A percentile compares a stretch with the other conserved stretches of the same genome.
These are phyloP conservation scores for Globisporangium yorkense DNA, from an alignment of 352 stramenopile species.

Conservation along the genomic window DNA sequence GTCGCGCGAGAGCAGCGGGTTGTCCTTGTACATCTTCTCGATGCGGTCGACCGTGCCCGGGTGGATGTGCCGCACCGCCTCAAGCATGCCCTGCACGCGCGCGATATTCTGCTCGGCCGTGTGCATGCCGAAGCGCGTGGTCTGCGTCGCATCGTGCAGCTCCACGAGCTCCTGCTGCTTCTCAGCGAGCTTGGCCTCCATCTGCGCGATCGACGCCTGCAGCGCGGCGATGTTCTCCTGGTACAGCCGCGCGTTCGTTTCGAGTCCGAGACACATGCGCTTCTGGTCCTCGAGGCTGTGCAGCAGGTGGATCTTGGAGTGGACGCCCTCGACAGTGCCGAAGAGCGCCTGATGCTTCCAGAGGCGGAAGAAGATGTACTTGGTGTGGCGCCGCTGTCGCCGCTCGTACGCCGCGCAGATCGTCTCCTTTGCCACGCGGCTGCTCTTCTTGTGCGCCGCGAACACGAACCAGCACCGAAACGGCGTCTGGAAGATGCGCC, in stretches of 20 bases:
- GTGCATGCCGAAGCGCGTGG: conserved; percentile 63
- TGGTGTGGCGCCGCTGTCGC: conserved; percentile 46
- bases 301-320: conserved; percentile 59
- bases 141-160: conserved; percentile 54
- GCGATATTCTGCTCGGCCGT: conserved; percentile 68
- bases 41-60: conserved; percentile 61
- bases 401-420: conserved; percentile 70
- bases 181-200: conserved; percentile 48
- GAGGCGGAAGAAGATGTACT: conserved; percentile 77
- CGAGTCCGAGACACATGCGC: conserved; percentile 56
- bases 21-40: conserved; percentile 61
- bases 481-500: conserved; percentile 63
- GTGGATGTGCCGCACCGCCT: conserved; percentile 61
- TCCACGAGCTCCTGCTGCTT: conserved; percentile 65
- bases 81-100: conserved; percentile 62
- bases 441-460: conserved; percentile 25
- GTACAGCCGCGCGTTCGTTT: conserved; percentile 51
- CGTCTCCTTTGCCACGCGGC: conserved; percentile 43
- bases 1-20: conserved; percentile 58
- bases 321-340: conserved; percentile 57
- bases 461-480: conserved; percentile 68
- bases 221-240: conserved; percentile 57
- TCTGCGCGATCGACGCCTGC: conserved; percentile 41
- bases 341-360: conserved; percentile 80
- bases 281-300: conserved; percentile 75